phyloP scores from a whole-genome alignment of 768 basidiomycete species.

The Leucocoprinus leucothites region DNA sequence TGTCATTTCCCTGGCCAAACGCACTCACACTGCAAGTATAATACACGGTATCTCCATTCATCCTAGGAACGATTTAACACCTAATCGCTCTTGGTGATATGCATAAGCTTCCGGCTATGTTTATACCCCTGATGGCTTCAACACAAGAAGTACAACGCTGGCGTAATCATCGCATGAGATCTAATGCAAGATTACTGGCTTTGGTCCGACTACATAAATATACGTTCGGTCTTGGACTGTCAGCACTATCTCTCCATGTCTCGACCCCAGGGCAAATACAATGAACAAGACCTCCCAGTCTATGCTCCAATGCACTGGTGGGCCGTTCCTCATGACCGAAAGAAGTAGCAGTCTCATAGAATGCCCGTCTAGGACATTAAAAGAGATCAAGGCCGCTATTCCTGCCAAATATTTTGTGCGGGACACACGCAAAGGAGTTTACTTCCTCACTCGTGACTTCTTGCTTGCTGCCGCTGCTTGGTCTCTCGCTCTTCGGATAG shows the following conservation, averaged over 20 bases:
- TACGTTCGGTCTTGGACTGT: background rate
- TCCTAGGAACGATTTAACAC: slow-evolving; percentile 8
- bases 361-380: slow-evolving; percentile 34
- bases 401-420: slow-evolving; percentile 43
- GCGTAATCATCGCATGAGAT: background rate
- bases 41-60: slow-evolving; percentile 9
- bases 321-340: slow-evolving; percentile 2
- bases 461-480: slow-evolving; percentile 39
- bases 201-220: slow-evolving; percentile 11
- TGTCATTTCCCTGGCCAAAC: background rate
- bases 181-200: slow-evolving; percentile 2
- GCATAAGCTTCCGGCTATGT: slow-evolving; percentile 11
- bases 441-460: slow-evolving; percentile 44
- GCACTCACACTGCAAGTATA: background rate
- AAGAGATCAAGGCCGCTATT: slow-evolving; percentile 49
- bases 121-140: slow-evolving; percentile 5
- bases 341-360: background rate
- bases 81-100: slow-evolving; percentile 8
- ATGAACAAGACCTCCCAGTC: slow-evolving; percentile 37
- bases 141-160: background rate
- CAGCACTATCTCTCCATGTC: slow-evolving; percentile 5
- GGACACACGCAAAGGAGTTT: slow-evolving; percentile 35
- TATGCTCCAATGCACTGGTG: slow-evolving; percentile 49
- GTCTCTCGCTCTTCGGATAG: slow-evolving; percentile 40
- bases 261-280: slow-evolving; percentile 23